These are phyloP conservation scores for Aspergillus cristatus DNA, from an alignment of 495 filamentous ascomycete species.

Conservation along the genomic window DNA sequence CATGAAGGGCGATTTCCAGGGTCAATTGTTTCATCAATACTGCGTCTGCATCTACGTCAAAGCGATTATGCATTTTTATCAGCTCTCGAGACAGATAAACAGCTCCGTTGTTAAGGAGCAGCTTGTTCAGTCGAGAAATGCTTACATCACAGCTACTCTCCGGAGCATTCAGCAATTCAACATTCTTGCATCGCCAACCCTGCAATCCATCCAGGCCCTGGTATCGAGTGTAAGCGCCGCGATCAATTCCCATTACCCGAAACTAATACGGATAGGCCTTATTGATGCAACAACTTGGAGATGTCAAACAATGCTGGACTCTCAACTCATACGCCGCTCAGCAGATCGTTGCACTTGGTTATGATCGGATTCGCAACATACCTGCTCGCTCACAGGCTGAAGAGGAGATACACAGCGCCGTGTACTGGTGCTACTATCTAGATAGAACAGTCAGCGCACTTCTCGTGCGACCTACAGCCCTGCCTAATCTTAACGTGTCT, in stretches of 20 bases:
- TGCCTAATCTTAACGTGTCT: slow-evolving; percentile 12
- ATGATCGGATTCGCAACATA: slow-evolving; percentile 10
- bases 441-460: slow-evolving; percentile 20
- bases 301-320: slow-evolving; percentile 18
- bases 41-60: slow-evolving; percentile 22
- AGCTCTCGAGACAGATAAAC: slow-evolving; percentile 9
- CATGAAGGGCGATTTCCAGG: slow-evolving; percentile 2
- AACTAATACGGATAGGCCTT: slow-evolving; percentile 11
- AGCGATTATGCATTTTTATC: slow-evolving; percentile 12
- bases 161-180: slow-evolving; percentile 12
- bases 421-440: slow-evolving; percentile 25
- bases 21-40: slow-evolving; percentile 18
- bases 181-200: slow-evolving; percentile 12
- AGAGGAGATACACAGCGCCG: slow-evolving; percentile 14
- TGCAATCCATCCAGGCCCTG: slow-evolving; percentile 17
- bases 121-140: slow-evolving; percentile 11
- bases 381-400: slow-evolving; percentile 2
- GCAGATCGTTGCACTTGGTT: slow-evolving; percentile 16
- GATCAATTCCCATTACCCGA: no score
- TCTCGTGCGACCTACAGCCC: slow-evolving; percentile 15
- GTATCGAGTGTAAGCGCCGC: slow-evolving; percentile 16
- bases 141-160: slow-evolving; percentile 13
- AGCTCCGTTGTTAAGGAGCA: slow-evolving; percentile 11
- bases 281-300: slow-evolving; percentile 20
- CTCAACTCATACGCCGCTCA: slow-evolving; percentile 21